Evolutionary conservation across 202 grass and related monocot genomes (phyloP).

Genomic region (Schoenoplectus triqueter): DNA sequence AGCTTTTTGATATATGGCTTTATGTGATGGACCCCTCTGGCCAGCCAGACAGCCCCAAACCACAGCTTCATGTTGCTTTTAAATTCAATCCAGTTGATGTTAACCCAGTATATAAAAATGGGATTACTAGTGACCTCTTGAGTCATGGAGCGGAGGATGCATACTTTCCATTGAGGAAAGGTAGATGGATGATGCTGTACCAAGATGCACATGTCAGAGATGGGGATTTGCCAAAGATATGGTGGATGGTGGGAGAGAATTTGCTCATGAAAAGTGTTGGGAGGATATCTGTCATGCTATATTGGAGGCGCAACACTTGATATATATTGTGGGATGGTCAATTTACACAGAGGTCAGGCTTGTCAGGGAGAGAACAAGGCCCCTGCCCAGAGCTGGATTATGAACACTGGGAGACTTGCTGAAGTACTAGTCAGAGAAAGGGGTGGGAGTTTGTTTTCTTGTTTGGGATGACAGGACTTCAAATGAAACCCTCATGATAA

Average conservation of each 20-base stretch:
- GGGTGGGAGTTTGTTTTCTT: conserved; percentile 73
- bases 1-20: conserved; percentile 23
- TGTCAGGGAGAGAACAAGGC: conserved; percentile 47
- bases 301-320: conserved; percentile 61
- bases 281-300: conserved; percentile 88
- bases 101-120: conserved; percentile 37
- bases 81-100: conserved; percentile 38
- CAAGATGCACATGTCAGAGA: conserved; percentile 69
- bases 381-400: conserved; percentile 41
- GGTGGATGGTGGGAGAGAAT: conserved; percentile 37
- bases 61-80: conserved; percentile 40
- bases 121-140: conserved; percentile 34
- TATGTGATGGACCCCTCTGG: conserved; percentile 31
- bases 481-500: conserved; percentile 46
- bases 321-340: conserved; percentile 86
- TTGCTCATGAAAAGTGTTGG: conserved; percentile 61
- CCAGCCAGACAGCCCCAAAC: background rate
- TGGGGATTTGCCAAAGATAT: conserved; percentile 37
- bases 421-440: conserved; percentile 83
- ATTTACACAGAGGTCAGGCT: conserved; percentile 53
- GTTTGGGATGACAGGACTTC: conserved; percentile 81
- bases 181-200: conserved; percentile 67
- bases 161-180: conserved; percentile 61
- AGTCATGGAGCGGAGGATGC: conserved; percentile 42
- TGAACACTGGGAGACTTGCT: conserved; percentile 61